phyloP scores from a whole-genome alignment of 352 stramenopile genomes.

The Pythium chondricola region DNA sequence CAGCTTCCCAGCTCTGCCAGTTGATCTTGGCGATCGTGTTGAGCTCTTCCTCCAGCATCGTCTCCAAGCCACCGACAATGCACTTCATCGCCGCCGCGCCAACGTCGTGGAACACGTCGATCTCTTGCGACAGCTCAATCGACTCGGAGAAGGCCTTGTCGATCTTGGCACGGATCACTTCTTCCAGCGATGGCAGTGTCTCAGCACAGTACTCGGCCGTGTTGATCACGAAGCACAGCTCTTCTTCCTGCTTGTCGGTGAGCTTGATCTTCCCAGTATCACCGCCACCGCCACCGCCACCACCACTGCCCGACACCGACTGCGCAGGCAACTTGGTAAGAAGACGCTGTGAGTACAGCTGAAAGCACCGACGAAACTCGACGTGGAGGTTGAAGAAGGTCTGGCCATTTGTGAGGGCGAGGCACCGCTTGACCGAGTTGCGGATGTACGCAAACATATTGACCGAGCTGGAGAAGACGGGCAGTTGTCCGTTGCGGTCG shows the following conservation, averaged over 20 bases:
- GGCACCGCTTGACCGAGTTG: conserved; percentile 96
- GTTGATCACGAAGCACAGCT: conserved; percentile 97
- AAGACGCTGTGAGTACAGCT: conserved; percentile 73
- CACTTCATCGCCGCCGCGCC: conserved; percentile 92
- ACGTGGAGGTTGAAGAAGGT: conserved; percentile 96
- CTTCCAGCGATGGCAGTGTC: conserved; percentile 92
- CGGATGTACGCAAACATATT: conserved; percentile 99
- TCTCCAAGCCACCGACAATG: conserved; percentile 91
- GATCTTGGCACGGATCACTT: conserved; percentile 96
- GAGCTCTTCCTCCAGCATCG: conserved; percentile 87
- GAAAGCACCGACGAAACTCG: conserved; percentile 87
- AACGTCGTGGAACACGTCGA: conserved; percentile 95
- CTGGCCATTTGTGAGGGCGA: conserved; percentile 94
- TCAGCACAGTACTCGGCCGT: conserved; percentile 98
- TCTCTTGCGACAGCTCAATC: conserved; percentile 91
- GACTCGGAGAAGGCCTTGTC: conserved; percentile 89
- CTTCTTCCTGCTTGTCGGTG: conserved; percentile 89
- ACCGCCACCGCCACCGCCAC: background rate
- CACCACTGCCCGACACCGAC: conserved; percentile 2
- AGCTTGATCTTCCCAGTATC: conserved; percentile 47
- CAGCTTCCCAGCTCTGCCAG: conserved; percentile 91
- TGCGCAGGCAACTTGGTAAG: conserved; percentile 59
- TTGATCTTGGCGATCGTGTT: conserved; percentile 89
- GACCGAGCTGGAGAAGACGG: conserved; percentile 95
- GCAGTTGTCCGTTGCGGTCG: conserved; percentile 92